A percentile compares a stretch with the other conserved stretches of the same genome.
Conservation (phyloP, 768 basidiomycete genomes). For the Naganishia vaughanmartiniae region DNA sequence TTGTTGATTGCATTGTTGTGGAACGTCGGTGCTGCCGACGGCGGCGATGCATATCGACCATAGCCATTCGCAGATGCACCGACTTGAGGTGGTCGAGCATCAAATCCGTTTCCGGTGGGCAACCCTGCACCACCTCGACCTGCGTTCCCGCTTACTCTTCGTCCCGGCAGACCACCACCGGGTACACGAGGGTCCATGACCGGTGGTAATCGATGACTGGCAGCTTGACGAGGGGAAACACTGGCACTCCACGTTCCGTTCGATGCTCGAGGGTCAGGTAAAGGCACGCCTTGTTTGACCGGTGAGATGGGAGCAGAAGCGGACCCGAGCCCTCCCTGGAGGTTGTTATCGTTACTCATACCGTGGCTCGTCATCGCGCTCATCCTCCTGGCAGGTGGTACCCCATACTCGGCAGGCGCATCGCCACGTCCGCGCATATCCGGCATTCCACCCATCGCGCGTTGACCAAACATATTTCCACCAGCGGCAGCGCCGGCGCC, state of each 20-base stretch:
- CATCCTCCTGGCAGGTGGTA: slow-evolving; percentile 25
- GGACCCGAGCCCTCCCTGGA: slow-evolving; percentile 41
- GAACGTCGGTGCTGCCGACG: neutral
- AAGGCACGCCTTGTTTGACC: slow-evolving; percentile 44
- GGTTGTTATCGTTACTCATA: slow-evolving; percentile 15
- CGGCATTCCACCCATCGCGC: slow-evolving; percentile 9
- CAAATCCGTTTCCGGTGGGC: neutral
- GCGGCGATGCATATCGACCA: slow-evolving; percentile 15
- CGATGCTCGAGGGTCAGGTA: slow-evolving; percentile 32
- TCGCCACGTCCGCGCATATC: slow-evolving; percentile 14
- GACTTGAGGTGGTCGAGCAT: slow-evolving; percentile 12
- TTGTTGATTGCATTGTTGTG: neutral
- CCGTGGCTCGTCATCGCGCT: slow-evolving; percentile 25
- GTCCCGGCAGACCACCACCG: neutral
- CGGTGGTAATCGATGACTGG: slow-evolving; percentile 11
- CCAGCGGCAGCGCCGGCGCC: slow-evolving; percentile 15
- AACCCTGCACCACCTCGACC: neutral
- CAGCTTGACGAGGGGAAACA: slow-evolving; percentile 31
- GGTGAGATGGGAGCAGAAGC: slow-evolving; percentile 49
- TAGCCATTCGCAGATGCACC: neutral
- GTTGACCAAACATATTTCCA: slow-evolving; percentile 20
- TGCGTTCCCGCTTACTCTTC: slow-evolving; percentile 11
- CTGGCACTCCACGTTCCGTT: slow-evolving; percentile 42
- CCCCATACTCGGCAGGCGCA: slow-evolving; percentile 11
- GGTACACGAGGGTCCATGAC: slow-evolving; percentile 20